These are phyloP conservation scores for Talaromyces sp. DNA, from an alignment of 2,329 filamentous ascomycete species.

Conservation along the genomic window DNA sequence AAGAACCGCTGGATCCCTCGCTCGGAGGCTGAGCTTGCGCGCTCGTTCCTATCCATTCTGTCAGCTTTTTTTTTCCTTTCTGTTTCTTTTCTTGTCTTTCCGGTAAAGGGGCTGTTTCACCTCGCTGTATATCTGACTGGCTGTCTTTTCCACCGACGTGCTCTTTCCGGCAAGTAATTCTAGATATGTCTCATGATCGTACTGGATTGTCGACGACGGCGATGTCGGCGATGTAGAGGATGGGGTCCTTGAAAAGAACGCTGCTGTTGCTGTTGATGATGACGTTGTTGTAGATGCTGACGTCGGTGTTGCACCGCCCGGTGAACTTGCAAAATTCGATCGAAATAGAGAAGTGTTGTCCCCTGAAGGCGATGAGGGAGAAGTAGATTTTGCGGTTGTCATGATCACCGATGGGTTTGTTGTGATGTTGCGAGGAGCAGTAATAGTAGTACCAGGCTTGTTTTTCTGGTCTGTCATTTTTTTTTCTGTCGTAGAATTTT, in stretches of 20 bases:
- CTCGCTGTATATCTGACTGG: constrained; percentile 26
- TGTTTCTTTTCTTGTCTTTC: no score
- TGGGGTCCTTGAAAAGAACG: neutral
- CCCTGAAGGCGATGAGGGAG: neutral
- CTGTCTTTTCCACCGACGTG: constrained; percentile 18
- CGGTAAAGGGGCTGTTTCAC: constrained; percentile 9
- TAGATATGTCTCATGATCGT: constrained; percentile 27
- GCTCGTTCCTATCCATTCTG: constrained; percentile 18
- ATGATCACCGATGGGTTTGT: neutral
- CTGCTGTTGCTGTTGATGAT: neutral
- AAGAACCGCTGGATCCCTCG: constrained; percentile 22
- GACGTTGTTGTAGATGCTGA: neutral
- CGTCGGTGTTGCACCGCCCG: neutral
- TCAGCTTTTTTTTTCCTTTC: neutral
- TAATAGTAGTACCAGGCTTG: neutral
- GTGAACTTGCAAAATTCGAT: neutral
- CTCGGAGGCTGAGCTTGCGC: constrained; percentile 16
- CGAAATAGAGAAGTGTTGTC: neutral
- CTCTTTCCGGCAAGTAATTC: constrained; percentile 19
- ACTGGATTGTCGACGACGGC: constrained; percentile 17
- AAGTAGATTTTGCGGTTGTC: neutral
- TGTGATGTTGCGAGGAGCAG: neutral
- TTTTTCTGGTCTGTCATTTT: neutral
- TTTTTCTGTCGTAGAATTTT: neutral
- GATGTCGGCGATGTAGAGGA: neutral